Evolutionary conservation across 441 rosid species (phyloP).

Genomic region (Adansonia gregorii): DNA sequence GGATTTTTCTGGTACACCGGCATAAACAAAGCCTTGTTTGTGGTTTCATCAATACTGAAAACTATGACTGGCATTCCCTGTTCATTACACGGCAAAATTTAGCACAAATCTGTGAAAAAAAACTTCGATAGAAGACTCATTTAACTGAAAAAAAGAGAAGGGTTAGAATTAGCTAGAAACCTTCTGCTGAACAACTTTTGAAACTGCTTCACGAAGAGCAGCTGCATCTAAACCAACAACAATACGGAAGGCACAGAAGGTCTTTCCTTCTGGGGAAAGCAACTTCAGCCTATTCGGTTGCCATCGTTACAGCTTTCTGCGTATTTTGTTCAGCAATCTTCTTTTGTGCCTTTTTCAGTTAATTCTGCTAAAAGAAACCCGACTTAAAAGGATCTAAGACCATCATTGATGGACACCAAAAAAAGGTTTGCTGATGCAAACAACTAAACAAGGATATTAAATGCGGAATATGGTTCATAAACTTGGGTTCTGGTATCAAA

Average conservation of each 20-base stretch:
- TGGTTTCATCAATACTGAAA: constrained; percentile 77
- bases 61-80: constrained; percentile 89
- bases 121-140: neutral
- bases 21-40: constrained; percentile 91
- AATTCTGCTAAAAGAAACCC: constrained; percentile 44
- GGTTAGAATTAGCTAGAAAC: constrained; percentile 33
- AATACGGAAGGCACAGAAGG: constrained; percentile 68
- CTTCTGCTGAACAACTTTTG: constrained; percentile 79
- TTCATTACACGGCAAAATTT: constrained; percentile 30
- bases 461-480: neutral
- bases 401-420: neutral
- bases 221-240: constrained; percentile 91
- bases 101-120: neutral
- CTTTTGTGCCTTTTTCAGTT: constrained; percentile 79
- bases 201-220: constrained; percentile 95
- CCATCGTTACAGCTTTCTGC: constrained; percentile 66
- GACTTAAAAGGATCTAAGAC: neutral
- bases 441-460: neutral
- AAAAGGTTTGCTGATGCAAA: neutral
- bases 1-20: constrained; percentile 79
- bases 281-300: constrained; percentile 68
- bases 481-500: neutral
- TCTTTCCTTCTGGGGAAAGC: constrained; percentile 74
- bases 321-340: constrained; percentile 85
- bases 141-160: neutral